Evolutionary conservation across 1,284 basidiomycete species (phyloP), one percentile per base, ranked within the genome.

Genomic region (Trametes pubescens): DNA sequence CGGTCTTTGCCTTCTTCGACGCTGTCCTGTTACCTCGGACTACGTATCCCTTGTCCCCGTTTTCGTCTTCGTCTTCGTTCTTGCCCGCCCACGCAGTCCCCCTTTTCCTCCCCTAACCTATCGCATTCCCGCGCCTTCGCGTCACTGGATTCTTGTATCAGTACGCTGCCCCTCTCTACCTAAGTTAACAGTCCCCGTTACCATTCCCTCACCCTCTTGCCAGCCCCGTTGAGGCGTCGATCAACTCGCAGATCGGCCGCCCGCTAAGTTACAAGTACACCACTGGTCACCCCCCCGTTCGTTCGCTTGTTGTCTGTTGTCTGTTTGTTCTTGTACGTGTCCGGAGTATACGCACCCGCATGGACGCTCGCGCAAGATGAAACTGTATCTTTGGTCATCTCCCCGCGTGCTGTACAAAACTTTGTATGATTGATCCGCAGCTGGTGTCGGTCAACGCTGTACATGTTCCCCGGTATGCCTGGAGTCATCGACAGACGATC

Each of bases 341-440:
- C 16, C 32, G 38, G 22, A 43, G 34, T 49, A 57, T 49, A 51
- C 22, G 29, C 47, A 44, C 35, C 11, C 38, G 29, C 57, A 61
- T 58, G 55, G 56, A 59, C 52, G 55, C 47, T 51, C 29, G 47
- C 53, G 65, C 55, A 53, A 22, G 18, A 49, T 61, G 59, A 59
- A 65, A 61, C 52, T 70, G 69, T 70, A 71, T 69, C 67, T 53
- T 57, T 51, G 49, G 49, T 22, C 44, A 32, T 32, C 29, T 32
- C 29, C 29, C 29, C 29, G 29, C 29, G 29, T 32, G 29, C 29
- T 32, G 8, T 32, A 3, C 8, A 8, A 3, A 32, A 32, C 29
- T 32, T 32, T 8, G 29, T 32, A 32, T 8, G 29, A 32, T 32
- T 8, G 29, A 32, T 32, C 29, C 29, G 29, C 29, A 32, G 8